Base-by-base conservation (phyloP, 192 early-diverging fungal species). In the Phycomyces nitens region DNA sequence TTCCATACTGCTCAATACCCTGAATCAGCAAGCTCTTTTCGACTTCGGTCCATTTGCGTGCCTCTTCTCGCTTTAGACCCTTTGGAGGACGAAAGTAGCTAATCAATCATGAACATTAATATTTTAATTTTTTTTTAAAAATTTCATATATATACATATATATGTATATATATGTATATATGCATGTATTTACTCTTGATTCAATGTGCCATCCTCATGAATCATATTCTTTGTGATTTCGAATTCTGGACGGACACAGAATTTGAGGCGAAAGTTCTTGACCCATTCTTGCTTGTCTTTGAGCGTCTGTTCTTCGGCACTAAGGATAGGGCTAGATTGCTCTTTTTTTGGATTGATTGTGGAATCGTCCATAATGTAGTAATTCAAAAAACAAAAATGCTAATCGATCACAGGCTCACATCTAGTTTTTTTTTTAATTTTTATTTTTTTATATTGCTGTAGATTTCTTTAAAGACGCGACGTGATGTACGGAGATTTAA, bases 191-290 rank as follows among this genome's bases (percentile, higher is more conserved):
- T 80, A 91, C 82, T 92, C 92, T 80, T 96, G 94, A 64, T 96
- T 96, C 14, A 96, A 75, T 23, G 83, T 88, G 12, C 94, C 94
- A 53, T 92, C 92, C 12, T 79, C 65, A 58, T 90, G 84, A 55
- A 96, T 89, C 68, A 96, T 92, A 54, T 80, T 84, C 47, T 91
- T 87, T 18, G 94, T 96, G 22, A 89, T 84, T 51, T 89, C 90
- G 52, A 93, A 92, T 60, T 94, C 93, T 29, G 86, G 80, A 39
- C 92, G 65, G 44, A 88, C 66, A 58, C 89, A 94, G 64, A 96
- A 94, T 75, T 89, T 82, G n/a, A 93, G 71, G 1, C 94, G 86
- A 84, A 94, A 85, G 49, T 80, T 70, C 51, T 86, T 91, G 47
- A 94, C 77, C 88, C 91, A 90, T 53, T 83, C 86, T 56, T 92